Base-by-base conservation (phyloP, 306 rosid genomes). In the Rubus idaeus region DNA sequence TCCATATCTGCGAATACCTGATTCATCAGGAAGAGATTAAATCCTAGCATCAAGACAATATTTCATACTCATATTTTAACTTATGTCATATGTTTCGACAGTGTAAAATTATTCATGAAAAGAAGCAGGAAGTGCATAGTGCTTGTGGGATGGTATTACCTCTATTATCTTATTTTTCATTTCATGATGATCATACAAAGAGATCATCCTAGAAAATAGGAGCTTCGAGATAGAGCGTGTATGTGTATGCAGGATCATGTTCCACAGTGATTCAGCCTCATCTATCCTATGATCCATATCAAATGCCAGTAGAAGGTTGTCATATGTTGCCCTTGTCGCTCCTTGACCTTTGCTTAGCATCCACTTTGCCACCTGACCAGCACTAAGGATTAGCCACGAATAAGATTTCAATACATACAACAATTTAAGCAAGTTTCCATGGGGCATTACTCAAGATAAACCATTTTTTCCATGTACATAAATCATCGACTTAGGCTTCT, bases 281-380 rank as follows among this genome's bases (percentile, higher is more conserved):
- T 92, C 97, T 18, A 91, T 88, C 86, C 99, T 89, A 68, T 76
- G 71, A 56, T 92, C 91, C 89, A 84, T 88, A 83, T 92, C 96
- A 86, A 92, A 95, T 70, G 99, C 97, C 72, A 92, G 77, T 57
- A 95, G 92, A 75, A 95, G 97, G 75, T 90, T 86, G 79, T 92
- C 97, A 35, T 89, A 95, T 3, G 97, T 92, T 81, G 92, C 97
- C 96, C 92, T 88, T 73, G 99, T 95, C 71, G 90, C 84, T 68
- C 98, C 97, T 81, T 92, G 97, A 64, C 97, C 99, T 86, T 85
- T 92, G 94, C 97, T 88, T 86, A 92, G 63, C 99, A 92, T 90
- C 97, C 97, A 92, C 86, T 95, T 95, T 9, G 99, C 94, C 79
- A 95, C 87, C 99, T 95, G 86, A 74, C 66, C 51, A 79, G 62